These are phyloP conservation scores for Coniosporium tulheliwenetii DNA, from an alignment of 2,329 filamentous ascomycete genomes.

Conservation along the genomic window DNA sequence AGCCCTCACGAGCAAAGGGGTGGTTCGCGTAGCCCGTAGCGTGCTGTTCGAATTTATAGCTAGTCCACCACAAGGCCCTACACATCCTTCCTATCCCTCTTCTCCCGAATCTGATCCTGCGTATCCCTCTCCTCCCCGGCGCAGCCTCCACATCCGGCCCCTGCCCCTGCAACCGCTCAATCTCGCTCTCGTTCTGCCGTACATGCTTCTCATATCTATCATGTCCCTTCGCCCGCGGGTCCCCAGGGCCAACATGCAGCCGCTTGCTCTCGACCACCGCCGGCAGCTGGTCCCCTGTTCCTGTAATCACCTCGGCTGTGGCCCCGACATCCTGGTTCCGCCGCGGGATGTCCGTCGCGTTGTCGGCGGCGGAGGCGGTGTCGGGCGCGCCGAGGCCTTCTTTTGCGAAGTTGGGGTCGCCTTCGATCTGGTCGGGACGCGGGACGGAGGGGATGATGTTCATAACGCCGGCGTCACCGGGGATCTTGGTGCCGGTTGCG, in stretches of 20 bases:
- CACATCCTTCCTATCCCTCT: too few species aligned
- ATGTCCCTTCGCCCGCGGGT: constrained; percentile 21
- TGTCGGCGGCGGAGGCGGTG: constrained; percentile 29
- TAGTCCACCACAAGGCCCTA: too few species aligned
- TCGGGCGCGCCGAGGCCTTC: constrained; percentile 19
- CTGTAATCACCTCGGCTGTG: constrained; percentile 19
- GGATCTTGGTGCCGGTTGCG: constrained; percentile 19
- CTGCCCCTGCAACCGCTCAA: constrained; percentile 21
- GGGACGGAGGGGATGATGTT: constrained; percentile 32
- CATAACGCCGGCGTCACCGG: constrained; percentile 29
- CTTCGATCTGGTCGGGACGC: constrained; percentile 27
- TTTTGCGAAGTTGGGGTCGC: constrained; percentile 16
- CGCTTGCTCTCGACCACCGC: constrained; percentile 23
- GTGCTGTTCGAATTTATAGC: too few species aligned
- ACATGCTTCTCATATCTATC: constrained; percentile 22
- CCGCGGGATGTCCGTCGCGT: constrained; percentile 30
- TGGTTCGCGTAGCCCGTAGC: too few species aligned
- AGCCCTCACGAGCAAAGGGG: too few species aligned
- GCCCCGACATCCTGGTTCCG: constrained; percentile 14
- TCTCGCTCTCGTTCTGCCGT: constrained; percentile 18
- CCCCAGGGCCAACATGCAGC: constrained; percentile 14
- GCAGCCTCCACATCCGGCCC: constrained; percentile 16
- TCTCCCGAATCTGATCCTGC: background rate
- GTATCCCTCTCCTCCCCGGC: constrained; percentile 15
- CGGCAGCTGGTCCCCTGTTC: constrained; percentile 16